Evolutionary conservation across 148 eudicot genomes (phyloP).

Genomic region (Linanthus parryae): DNA sequence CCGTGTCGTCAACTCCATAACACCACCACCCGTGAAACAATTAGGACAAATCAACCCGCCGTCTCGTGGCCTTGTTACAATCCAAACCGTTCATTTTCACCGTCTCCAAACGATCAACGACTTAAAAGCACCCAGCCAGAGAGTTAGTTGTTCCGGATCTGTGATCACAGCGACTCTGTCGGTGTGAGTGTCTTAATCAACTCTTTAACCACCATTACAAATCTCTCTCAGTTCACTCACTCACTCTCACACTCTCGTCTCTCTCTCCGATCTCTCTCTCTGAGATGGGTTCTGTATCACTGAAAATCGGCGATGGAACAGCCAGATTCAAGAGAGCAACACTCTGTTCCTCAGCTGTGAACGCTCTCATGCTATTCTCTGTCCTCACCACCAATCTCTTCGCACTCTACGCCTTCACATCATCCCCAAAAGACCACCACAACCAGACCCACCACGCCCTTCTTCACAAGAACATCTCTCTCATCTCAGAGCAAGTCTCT

Average conservation of each 20-base stretch:
- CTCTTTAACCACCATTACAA: no score
- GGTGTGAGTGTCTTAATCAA: no score
- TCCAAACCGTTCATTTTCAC: no score
- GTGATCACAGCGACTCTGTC: no score
- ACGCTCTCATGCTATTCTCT: slow-evolving; percentile 73
- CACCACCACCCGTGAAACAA: no score
- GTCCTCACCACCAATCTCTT: slow-evolving; percentile 80
- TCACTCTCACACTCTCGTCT: slow-evolving; percentile 3
- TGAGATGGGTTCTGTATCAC: slow-evolving; percentile 80
- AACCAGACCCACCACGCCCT: slow-evolving; percentile 24
- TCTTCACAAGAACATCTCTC: slow-evolving; percentile 55
- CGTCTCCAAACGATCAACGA: no score
- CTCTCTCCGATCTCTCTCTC: not conserved
- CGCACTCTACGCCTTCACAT: slow-evolving; percentile 82
- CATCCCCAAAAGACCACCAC: slow-evolving; percentile 26
- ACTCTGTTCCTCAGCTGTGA: slow-evolving; percentile 70
- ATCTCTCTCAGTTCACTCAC: no score
- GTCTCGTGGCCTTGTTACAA: no score
- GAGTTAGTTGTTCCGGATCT: no score
- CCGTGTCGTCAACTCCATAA: no score
- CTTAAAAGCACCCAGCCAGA: no score
- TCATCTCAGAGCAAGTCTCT: slow-evolving; percentile 72
- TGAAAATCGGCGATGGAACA: slow-evolving; percentile 87
- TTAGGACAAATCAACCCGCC: no score
- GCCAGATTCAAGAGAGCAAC: slow-evolving; percentile 79